Base-by-base conservation (phyloP, 2,329 filamentous ascomycete species). In the Penicillium italicum region DNA sequence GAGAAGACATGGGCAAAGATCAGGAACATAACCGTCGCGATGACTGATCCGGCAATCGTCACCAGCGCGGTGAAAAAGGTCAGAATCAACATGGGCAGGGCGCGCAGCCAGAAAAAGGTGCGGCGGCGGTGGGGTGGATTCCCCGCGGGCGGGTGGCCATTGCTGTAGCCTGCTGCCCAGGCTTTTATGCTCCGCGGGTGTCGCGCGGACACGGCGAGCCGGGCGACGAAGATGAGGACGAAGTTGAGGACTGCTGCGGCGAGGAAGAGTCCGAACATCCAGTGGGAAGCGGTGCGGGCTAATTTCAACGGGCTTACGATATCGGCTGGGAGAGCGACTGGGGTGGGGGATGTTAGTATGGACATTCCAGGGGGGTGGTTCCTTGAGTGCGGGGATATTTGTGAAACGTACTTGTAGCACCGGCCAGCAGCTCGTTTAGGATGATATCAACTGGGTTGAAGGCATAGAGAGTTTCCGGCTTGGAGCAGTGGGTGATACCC, bases 221-320 rank as follows among this genome's bases (percentile, higher is more conserved):
- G 88, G 73, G 73, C 75, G 53, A 87, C 63, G 69, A 92, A 82
- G 58, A 94, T 84, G 63, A 91, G 83, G 63, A 92, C 69, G 67
- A 89, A 87, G 69, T 84, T 85, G 67, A 96, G 77, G 64, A 87
- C 79, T 41, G 85, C 80, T 47, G 85, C 87, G 8, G 85, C 80
- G 46, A 97, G 76, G 80, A 95, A 96, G 74, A 93, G 87, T 59
- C 83, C 89, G 69, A 95, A 96, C 91, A 97, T 96, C 81, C 89
- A 84, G 68, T 89, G 83, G 9, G 88, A 93, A 44, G 86, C 88
- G 56, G 87, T 80, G 53, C 82, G 82, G 63, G 96, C 86, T 56
- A 96, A 82, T 56, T 81, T 79, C 47, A 97, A 84, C 62, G 92
- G 87, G 58, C 86, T 80, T 69, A 84, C 82, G 65, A 96, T 84